These are phyloP conservation scores for Fraxinus latifolia DNA, from an alignment of 305 asterid genomes.

Conservation along the genomic window DNA sequence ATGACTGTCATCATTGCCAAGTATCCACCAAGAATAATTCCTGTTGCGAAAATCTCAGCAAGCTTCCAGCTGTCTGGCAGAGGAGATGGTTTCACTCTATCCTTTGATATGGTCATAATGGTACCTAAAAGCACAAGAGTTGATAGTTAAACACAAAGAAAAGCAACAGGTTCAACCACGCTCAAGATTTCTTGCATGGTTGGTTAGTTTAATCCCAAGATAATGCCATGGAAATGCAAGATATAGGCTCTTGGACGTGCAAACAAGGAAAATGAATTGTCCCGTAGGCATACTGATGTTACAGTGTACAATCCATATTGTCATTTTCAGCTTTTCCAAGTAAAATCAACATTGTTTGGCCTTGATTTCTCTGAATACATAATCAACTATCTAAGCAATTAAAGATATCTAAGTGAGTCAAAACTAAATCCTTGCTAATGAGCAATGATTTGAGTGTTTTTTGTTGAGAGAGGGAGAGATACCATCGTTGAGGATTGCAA, in stretches of 20 bases:
- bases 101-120: slow-evolving; percentile 80
- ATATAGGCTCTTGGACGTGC: neutral
- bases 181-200: neutral
- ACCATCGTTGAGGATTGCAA: slow-evolving; percentile 96
- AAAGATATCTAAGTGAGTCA: neutral
- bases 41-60: slow-evolving; percentile 68
- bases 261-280: neutral
- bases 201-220: slow-evolving; percentile 7
- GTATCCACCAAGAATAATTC: slow-evolving; percentile 68
- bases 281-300: neutral
- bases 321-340: neutral
- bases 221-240: neutral
- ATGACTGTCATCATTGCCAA: slow-evolving; percentile 82
- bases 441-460: neutral
- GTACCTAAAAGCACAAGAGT: slow-evolving; percentile 45
- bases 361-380: neutral
- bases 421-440: neutral
- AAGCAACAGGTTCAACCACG: slow-evolving; percentile 11
- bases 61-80: slow-evolving; percentile 88
- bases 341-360: neutral
- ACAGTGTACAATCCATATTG: neutral
- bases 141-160: slow-evolving; percentile 15
- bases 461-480: slow-evolving; percentile 15
- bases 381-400: neutral
- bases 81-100: slow-evolving; percentile 77